A percentile compares a stretch with the other conserved stretches of the same genome.
Conservation (phyloP, 129 eudicot genomes). For the Lonicera japonica region DNA sequence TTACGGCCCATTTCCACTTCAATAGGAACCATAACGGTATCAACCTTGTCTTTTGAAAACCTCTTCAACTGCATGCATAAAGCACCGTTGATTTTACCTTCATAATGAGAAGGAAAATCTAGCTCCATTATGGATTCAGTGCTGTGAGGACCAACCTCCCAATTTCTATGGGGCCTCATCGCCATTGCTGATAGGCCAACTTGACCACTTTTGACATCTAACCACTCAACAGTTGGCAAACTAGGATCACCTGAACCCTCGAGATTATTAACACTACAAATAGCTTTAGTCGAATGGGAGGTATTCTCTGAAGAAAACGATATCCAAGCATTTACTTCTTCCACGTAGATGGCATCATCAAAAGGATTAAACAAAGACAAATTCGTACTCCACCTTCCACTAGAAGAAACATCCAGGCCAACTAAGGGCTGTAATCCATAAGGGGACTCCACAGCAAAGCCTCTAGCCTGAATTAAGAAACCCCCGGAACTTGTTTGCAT, state of each 20-base stretch:
- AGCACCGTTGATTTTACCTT: slow-evolving; percentile 42
- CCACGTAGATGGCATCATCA: slow-evolving; percentile 51
- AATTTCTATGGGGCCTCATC: slow-evolving; percentile 57
- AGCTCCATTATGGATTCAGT: slow-evolving; percentile 53
- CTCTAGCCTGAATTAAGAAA: slow-evolving; percentile 64
- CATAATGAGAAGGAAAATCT: slow-evolving; percentile 37
- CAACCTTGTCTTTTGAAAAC: slow-evolving; percentile 29
- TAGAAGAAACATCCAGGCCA: slow-evolving; percentile 28
- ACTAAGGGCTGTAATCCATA: slow-evolving; percentile 44
- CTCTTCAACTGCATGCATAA: slow-evolving; percentile 50
- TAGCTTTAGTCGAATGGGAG: slow-evolving; percentile 36
- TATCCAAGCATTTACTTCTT: slow-evolving; percentile 65
- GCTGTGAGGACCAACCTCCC: slow-evolving; percentile 50
- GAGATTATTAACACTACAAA: slow-evolving; percentile 32
- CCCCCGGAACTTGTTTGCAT: slow-evolving; percentile 89
- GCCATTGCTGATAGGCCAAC: slow-evolving; percentile 33
- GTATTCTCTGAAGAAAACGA: slow-evolving; percentile 48
- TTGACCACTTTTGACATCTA: slow-evolving; percentile 34
- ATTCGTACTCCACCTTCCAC: slow-evolving; percentile 46
- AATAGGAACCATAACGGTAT: slow-evolving; percentile 52
- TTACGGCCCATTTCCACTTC: slow-evolving; percentile 41
- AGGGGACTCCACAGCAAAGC: slow-evolving; percentile 66
- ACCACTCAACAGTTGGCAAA: slow-evolving; percentile 32
- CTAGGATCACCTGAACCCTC: slow-evolving; percentile 23
- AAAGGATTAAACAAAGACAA: slow-evolving; percentile 71